phyloP scores from a whole-genome alignment of 805 yeast species.

The Pichia heedii region DNA sequence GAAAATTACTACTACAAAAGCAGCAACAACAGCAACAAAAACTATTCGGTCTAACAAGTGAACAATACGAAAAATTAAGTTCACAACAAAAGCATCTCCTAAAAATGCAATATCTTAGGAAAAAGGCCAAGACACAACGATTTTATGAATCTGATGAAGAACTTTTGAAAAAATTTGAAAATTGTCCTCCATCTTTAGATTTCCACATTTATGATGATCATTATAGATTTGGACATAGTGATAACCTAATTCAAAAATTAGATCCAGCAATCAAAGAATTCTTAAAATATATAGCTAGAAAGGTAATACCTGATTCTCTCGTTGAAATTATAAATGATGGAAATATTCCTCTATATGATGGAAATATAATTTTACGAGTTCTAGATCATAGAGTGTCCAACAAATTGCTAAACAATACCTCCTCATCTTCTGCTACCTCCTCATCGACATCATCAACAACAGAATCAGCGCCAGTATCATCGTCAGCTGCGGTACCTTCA shows the following conservation, averaged over 20 bases:
- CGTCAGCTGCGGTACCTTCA: too few relatives aligned
- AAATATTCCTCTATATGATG: constrained; percentile 78
- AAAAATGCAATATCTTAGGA: constrained; percentile 34
- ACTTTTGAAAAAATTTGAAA: constrained; percentile 66
- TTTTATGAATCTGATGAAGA: constrained; percentile 68
- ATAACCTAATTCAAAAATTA: constrained; percentile 74
- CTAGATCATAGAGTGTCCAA: constrained; percentile 61
- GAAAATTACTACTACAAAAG: constrained; percentile 21
- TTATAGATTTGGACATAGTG: constrained; percentile 83
- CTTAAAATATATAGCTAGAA: constrained; percentile 66
- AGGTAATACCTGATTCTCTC: constrained; percentile 81
- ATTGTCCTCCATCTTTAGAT: constrained; percentile 71
- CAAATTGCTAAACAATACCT: background rate
- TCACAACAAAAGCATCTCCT: constrained; percentile 35
- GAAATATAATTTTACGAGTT: constrained; percentile 79
- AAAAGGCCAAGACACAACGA: constrained; percentile 39
- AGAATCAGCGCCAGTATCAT: too few relatives aligned
- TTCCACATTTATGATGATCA: constrained; percentile 90
- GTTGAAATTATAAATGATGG: constrained; percentile 86
- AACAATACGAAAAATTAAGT: constrained; percentile 27
- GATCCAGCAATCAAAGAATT: constrained; percentile 75
- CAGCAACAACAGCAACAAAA: constrained; percentile 15
- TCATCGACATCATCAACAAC: too few relatives aligned
- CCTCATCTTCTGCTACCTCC: too few relatives aligned
- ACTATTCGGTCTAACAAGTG: constrained; percentile 20